Percentiles rank a stretch among this genome's conserved stretches.
phyloP scores from a whole-genome alignment of 140 eudicot genomes.

The Stevia rebaudiana region DNA sequence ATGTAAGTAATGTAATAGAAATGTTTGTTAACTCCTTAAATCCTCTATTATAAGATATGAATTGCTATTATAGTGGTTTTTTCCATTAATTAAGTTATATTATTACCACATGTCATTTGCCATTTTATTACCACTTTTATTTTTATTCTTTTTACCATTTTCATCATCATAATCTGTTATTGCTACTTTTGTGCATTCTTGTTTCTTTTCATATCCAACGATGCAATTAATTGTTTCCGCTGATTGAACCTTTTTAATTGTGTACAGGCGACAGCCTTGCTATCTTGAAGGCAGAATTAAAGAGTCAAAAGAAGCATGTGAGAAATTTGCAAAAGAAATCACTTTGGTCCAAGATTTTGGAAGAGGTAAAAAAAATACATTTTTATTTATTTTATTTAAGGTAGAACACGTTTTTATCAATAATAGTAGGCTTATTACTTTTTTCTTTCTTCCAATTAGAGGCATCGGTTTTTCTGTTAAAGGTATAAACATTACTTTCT shows the following conservation, averaged over 20 bases:
- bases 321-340: constrained; percentile 85
- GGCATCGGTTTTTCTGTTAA: background rate
- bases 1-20: background rate
- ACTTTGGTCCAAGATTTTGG: constrained; percentile 91
- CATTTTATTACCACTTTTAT: no score
- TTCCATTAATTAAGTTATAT: background rate
- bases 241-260: constrained; percentile 11
- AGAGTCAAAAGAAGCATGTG: constrained; percentile 91
- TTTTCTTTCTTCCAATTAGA: background rate
- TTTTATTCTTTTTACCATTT: background rate
- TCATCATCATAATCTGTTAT: background rate
- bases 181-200: background rate
- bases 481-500: background rate
- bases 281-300: constrained; percentile 73
- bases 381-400: background rate
- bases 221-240: constrained; percentile 5
- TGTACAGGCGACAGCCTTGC: constrained; percentile 78
- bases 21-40: background rate
- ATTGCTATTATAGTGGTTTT: background rate
- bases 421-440: background rate
- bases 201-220: background rate
- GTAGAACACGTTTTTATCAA: background rate
- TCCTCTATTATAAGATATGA: background rate
- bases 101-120: no score
- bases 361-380: constrained; percentile 59